Evolutionary conservation across 1,284 basidiomycete genomes (phyloP), one percentile per base, ranked within the genome.

Genomic region (Thelephora terrestris): DNA sequence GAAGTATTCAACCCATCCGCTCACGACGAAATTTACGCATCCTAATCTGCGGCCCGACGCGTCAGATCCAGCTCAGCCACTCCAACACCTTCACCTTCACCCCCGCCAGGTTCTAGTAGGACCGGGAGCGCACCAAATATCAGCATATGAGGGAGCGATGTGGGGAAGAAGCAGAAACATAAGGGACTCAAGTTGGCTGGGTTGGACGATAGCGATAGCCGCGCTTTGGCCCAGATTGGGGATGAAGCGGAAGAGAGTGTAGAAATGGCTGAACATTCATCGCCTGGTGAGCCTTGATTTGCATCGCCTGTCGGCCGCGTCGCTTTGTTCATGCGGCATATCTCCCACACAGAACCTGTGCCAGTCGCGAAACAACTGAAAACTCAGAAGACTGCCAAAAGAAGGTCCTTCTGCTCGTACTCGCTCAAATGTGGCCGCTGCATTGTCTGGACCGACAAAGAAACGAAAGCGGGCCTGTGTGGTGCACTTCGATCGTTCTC

Each of bases 201-300:
- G 1, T 63, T 86, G 18, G 75, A 85, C 3, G 83, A 88, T 58
- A 88, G 85, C 58, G 85, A 87, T 56, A 85, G 82, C 55, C 87
- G 85, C 52, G 85, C 81, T 29, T 59, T 87, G 56, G 87, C 85
- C 7, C 79, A 84, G 59, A 87, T 81, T 51, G 83, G 78, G 7
- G 85, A 87, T 49, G 85, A 87, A 42, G 32, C 24, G 14, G 48
- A 47, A 54, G 75, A 69, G 36, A 64, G 64, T 47, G 61, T 59
- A 2, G 81, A 81, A 50, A 73, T 71, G 55, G 55, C 54, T 6
- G 61, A 58, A 20, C 53, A 12, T 32, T 32, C 68, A 27, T 78
- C 78, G 36, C 71, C 74, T 55, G 77, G 81, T 83, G 56, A 37
- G 71, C 65, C 17, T 50, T 47, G 16, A 17, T 14, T n/a, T 27